These are phyloP conservation scores for Parachaetomium inaequale DNA, from an alignment of 495 filamentous ascomycete species.

Conservation along the genomic window DNA sequence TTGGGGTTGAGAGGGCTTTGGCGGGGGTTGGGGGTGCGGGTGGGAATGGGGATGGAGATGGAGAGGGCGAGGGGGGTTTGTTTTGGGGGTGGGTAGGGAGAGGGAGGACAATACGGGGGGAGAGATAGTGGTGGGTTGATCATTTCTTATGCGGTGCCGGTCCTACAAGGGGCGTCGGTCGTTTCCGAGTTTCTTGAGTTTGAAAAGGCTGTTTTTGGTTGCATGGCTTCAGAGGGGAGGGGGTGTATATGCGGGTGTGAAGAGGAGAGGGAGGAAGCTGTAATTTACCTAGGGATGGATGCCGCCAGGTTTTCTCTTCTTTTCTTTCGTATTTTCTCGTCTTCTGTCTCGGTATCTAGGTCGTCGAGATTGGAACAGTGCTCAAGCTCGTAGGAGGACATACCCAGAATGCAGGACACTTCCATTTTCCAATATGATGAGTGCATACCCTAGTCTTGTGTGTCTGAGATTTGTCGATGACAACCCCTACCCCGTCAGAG, in stretches of 20 bases:
- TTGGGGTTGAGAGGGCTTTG: conserved; percentile 8
- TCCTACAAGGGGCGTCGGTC: no score
- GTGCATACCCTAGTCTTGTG: no score
- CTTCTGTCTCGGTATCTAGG: neutral
- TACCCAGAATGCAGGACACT: conserved; percentile 4
- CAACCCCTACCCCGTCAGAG: no score
- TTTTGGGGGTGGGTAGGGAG: neutral
- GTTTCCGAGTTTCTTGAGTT: no score
- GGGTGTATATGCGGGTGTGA: no score
- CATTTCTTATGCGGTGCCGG: no score
- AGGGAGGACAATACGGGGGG: no score
- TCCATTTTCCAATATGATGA: no score
- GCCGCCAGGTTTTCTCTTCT: neutral
- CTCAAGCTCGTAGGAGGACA: neutral
- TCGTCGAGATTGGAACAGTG: neutral
- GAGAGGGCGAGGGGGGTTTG: neutral
- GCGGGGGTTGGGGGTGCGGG: neutral
- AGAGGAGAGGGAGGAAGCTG: neutral
- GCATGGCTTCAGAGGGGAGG: no score
- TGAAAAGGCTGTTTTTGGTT: no score
- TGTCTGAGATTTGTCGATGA: no score
- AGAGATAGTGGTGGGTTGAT: no score
- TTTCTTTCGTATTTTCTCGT: neutral
- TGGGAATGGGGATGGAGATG: neutral
- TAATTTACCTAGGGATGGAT: neutral